Conservation (phyloP, 495 filamentous ascomycete genomes). For the Podospora anserina region DNA sequence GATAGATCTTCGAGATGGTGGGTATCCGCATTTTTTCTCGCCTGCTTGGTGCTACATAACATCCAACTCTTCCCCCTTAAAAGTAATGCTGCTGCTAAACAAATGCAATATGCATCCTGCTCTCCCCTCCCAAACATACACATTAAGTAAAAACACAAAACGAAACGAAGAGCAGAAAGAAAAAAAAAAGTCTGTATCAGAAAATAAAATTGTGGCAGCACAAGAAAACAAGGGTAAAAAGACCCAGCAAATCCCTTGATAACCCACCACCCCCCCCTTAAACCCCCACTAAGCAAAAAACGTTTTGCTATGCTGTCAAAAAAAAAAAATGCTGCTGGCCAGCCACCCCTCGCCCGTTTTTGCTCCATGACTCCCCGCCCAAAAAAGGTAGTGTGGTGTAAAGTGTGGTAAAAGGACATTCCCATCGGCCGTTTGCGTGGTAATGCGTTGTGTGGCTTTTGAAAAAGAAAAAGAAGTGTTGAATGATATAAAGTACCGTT, state of each 20-base stretch:
- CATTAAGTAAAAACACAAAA: neutral
- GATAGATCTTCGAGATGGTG: neutral
- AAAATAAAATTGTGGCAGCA: neutral
- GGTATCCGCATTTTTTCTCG: constrained; percentile 3
- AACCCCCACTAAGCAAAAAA: neutral
- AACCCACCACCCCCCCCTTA: no score
- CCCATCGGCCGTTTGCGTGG: neutral
- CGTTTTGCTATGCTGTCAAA: neutral
- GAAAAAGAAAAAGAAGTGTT: neutral
- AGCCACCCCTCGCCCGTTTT: neutral
- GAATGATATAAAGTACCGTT: neutral
- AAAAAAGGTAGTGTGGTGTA: neutral
- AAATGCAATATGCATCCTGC: neutral
- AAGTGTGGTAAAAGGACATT: neutral
- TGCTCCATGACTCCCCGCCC: neutral
- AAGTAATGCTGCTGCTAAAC: neutral
- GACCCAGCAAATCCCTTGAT: neutral
- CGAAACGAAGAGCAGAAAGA: neutral
- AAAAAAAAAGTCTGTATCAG: neutral
- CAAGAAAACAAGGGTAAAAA: neutral
- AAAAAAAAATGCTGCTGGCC: neutral
- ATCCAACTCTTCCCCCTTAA: neutral
- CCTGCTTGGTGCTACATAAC: neutral
- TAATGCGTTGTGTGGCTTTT: neutral
- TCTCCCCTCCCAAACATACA: neutral